Evolutionary conservation across 2,329 filamentous ascomycete genomes (phyloP).

Genomic region (Plenodomus tracheiphilus): DNA sequence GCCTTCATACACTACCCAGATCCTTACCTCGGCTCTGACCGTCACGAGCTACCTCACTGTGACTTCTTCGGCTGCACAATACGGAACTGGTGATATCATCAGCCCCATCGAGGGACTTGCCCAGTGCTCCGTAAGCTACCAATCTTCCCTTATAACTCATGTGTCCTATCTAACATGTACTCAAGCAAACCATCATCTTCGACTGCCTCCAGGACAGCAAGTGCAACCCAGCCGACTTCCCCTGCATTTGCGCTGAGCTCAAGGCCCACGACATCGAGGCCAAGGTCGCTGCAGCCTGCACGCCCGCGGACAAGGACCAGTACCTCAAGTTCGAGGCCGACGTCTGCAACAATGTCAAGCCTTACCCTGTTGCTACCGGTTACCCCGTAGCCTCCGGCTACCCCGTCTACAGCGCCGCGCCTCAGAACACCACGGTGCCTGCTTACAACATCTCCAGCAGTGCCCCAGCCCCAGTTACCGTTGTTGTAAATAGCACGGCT

Average conservation of each 20-base stretch:
- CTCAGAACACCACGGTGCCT: neutral
- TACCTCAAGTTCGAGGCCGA: constrained; percentile 2
- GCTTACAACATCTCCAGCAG: neutral
- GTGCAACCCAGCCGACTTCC: constrained; percentile 21
- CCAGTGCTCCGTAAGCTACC: constrained; percentile 14
- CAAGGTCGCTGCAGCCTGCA: neutral
- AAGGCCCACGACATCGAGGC: constrained; percentile 4
- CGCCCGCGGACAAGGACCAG: neutral
- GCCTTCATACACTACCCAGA: constrained; percentile 12
- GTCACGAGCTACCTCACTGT: constrained; percentile 14
- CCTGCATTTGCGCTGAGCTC: constrained; percentile 27
- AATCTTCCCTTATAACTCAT: neutral
- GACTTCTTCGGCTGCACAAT: constrained; percentile 3
- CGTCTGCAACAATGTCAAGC: constrained; percentile 1
- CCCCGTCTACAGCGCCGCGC: neutral
- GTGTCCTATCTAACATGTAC: neutral
- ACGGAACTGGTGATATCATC: neutral
- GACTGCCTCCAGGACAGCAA: constrained; percentile 16
- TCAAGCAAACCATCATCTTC: constrained; percentile 24
- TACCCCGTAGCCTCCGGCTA: neutral
- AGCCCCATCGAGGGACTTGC: constrained; percentile 18
- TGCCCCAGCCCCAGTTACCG: constrained; percentile 4
- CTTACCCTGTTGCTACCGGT: neutral
- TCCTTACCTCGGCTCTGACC: constrained; percentile 14
- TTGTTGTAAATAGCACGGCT: constrained; percentile 1